A percentile compares a stretch with the other conserved stretches of the same genome.
Evolutionary conservation across 106 monocot genomes (phyloP).

Genomic region (Dioscorea dumetorum): DNA sequence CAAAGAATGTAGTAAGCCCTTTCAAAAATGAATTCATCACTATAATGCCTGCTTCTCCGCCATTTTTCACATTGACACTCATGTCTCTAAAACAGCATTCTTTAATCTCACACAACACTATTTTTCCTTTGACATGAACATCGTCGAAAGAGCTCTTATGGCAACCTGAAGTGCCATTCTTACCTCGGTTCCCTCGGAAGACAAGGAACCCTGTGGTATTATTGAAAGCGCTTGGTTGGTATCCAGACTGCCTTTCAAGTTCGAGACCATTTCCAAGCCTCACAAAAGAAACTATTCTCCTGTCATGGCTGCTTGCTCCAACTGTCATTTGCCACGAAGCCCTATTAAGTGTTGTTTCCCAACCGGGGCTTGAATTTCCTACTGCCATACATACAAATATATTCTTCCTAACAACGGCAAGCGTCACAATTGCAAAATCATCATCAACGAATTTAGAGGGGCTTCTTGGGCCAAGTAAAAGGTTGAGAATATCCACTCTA

Average conservation of each 20-base stretch:
- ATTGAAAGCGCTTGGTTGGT: slow-evolving; percentile 1
- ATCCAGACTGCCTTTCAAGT: no score
- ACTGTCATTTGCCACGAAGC: no score
- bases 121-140: slow-evolving; percentile 5
- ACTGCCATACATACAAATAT: no score
- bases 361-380: no score
- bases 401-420: slow-evolving; percentile 11
- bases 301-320: no score
- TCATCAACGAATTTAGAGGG: no score
- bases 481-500: no score
- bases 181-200: not conserved
- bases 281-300: no score
- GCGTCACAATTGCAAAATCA: slow-evolving; percentile 9
- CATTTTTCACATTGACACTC: not conserved
- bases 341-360: no score
- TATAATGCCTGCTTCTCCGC: not conserved
- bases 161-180: not conserved
- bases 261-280: no score
- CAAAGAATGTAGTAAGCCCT: not conserved
- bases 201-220: not conserved
- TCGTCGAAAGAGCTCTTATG: slow-evolving; percentile 1
- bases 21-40: not conserved
- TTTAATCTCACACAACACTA: not conserved
- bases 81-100: not conserved
- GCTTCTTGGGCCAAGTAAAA: no score